Percentiles rank a stretch among this genome's conserved stretches.
Evolutionary conservation across 176 grass and related monocot species (phyloP).

Genomic region (Carex scoparia): DNA sequence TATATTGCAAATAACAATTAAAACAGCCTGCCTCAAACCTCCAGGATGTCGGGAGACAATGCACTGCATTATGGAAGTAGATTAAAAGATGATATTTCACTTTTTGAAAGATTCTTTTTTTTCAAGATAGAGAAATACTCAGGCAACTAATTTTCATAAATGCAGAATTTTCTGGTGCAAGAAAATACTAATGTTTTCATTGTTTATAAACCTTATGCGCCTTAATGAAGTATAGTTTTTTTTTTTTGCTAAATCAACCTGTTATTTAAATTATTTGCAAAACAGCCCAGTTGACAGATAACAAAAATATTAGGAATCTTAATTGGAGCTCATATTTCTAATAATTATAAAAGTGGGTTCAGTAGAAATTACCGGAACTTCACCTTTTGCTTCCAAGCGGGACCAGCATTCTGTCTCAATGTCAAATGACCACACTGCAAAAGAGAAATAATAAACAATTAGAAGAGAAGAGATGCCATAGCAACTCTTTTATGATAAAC

Average conservation of each 20-base stretch:
- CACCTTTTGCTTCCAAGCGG: constrained; percentile 74
- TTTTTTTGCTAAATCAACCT: not conserved
- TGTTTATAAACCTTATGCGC: not conserved
- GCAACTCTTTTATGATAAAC: constrained; percentile 28
- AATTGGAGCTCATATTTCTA: not conserved
- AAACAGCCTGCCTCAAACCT: not conserved
- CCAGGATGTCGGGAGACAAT: not conserved
- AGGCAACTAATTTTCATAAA: not conserved
- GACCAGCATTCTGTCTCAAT: constrained; percentile 72
- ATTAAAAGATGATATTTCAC: not conserved
- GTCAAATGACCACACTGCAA: constrained; percentile 87
- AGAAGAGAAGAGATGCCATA: not conserved
- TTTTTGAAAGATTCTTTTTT: not conserved
- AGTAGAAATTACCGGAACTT: constrained; percentile 65
- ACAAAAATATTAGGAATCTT: not conserved
- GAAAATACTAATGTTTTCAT: not conserved
- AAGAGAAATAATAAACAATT: constrained; percentile 30
- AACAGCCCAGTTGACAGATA: not conserved
- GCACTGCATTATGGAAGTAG: not conserved
- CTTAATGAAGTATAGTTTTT: not conserved
- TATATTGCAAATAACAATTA: not conserved
- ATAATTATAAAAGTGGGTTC: constrained; percentile 5
- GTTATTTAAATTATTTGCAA: not conserved
- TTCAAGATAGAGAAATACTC: not conserved
- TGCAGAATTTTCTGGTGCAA: not conserved